Evolutionary conservation across 805 yeast genomes (phyloP), one percentile per base, ranked within the genome.

Genomic region (Cyberlindnera mississippiensis): DNA sequence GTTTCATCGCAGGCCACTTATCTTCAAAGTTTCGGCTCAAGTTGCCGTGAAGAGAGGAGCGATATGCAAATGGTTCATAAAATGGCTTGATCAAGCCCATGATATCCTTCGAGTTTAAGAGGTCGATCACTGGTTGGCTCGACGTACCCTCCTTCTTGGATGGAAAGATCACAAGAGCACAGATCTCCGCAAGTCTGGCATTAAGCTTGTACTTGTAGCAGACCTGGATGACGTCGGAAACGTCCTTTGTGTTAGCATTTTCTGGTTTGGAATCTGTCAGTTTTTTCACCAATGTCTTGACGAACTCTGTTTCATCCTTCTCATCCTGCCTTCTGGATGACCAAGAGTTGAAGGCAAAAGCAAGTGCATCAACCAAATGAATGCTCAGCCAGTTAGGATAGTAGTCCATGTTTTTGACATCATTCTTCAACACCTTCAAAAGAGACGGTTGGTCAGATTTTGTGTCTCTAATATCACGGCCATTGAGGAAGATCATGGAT

Each of bases 291-390:
- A 71, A 50, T 4, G 59, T 55, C 22, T 53, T 44, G 18, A 67
- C 60, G 34, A 69, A 66, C 17, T 52, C 54, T 2, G 53, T 54
- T 6, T 68, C 59, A 27, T 67, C 67, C 12, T 41, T 47, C 26
- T 43, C 50, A 6, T 71, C 75, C 33, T 76, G 75, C 38, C 76
- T 72, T 0, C 78, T 76, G 1, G 81, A 72, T 0, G 83, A 76
- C 95, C 96, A 85, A 0, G 87, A 75, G 57, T 85, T 85, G 53
- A 81, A 76, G 1, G 95, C 89, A 37, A 76, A 65, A 0, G 93
- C 75, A 20, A 89, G 70, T 0, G 95, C 79, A 57, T 85, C 89
- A 16, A 85, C 69, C 18, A 88, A 61, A 47, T 81, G 81, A 17
- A 82, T 73, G 18, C 82, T 75, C n/a, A 81, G 80, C 14, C 75